phyloP scores from a whole-genome alignment of 768 basidiomycete species.

The Lactarius psammicola region DNA sequence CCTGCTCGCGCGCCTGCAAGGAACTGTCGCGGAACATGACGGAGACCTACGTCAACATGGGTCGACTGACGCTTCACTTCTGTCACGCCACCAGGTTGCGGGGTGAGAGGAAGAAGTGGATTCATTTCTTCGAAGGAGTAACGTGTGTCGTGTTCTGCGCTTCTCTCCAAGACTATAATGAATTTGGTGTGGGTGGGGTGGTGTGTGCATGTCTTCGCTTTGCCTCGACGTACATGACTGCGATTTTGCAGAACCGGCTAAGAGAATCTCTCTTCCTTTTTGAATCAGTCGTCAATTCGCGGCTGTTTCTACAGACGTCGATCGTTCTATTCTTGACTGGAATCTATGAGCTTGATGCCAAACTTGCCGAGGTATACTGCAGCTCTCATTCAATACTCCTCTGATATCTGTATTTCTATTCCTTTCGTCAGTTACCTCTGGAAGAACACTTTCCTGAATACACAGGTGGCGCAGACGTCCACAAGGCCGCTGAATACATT shows the following conservation, averaged over 20 bases:
- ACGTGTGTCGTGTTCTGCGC: conserved; percentile 72
- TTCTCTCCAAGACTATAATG: conserved; percentile 72
- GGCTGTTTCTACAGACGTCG: conserved; percentile 44
- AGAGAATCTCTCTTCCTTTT: conserved; percentile 50
- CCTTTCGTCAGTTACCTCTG: conserved; percentile 30
- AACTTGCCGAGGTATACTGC: conserved; percentile 41
- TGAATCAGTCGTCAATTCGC: conserved; percentile 51
- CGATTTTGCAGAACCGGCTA: conserved; percentile 42
- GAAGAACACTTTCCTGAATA: conserved; percentile 44
- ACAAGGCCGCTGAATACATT: conserved; percentile 48
- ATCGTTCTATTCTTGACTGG: conserved; percentile 46
- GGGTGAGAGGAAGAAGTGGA: conserved; percentile 49
- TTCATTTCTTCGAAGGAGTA: conserved; percentile 59
- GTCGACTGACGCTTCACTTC: conserved; percentile 50
- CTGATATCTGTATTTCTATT: neutral
- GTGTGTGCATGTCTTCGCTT: conserved; percentile 46
- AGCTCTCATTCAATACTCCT: neutral
- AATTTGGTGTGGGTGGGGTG: conserved; percentile 63
- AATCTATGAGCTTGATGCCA: conserved; percentile 51
- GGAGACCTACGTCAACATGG: conserved; percentile 68
- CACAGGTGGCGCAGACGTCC: conserved; percentile 44
- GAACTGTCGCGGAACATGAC: conserved; percentile 72
- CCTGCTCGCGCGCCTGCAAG: conserved; percentile 68
- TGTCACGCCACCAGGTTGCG: conserved; percentile 70
- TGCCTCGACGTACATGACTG: neutral